Evolutionary conservation across 768 basidiomycete species (phyloP).

Genomic region (Suillus fuscotomentosus): DNA sequence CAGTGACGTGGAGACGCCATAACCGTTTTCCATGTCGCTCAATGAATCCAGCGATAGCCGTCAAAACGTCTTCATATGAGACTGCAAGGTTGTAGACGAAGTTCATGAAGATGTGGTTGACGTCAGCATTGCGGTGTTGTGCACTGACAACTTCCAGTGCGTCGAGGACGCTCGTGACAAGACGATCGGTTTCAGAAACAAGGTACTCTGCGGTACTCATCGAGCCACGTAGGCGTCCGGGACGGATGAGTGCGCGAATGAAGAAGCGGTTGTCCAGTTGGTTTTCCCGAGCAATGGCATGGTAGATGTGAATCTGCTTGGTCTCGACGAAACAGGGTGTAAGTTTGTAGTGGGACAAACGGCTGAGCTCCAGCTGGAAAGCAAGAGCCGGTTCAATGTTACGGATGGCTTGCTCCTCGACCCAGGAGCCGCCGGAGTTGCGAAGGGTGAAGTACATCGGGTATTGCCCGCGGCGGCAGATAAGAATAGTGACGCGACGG

Average conservation of each 20-base stretch:
- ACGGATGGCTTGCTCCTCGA: slow-evolving; percentile 93
- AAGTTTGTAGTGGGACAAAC: slow-evolving; percentile 95
- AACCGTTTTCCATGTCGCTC: slow-evolving; percentile 97
- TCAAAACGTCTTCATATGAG: slow-evolving; percentile 93
- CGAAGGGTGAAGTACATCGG: slow-evolving; percentile 94
- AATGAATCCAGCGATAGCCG: slow-evolving; percentile 98
- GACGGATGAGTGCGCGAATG: slow-evolving; percentile 93
- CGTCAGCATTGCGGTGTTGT: slow-evolving; percentile 88
- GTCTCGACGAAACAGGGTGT: slow-evolving; percentile 95
- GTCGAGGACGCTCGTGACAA: slow-evolving; percentile 92
- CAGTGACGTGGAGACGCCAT: slow-evolving; percentile 97
- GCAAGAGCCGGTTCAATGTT: slow-evolving; percentile 98
- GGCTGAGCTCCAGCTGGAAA: slow-evolving; percentile 95
- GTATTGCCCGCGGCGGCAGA: slow-evolving; percentile 90
- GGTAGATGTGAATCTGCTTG: slow-evolving; percentile 98
- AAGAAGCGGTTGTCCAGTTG: slow-evolving; percentile 98
- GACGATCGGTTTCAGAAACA: slow-evolving; percentile 96
- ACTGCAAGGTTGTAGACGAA: slow-evolving; percentile 97
- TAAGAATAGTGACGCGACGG: slow-evolving; percentile 87
- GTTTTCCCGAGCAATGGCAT: slow-evolving; percentile 92
- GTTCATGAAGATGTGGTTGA: slow-evolving; percentile 99
- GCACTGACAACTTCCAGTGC: slow-evolving; percentile 92
- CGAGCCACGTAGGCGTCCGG: slow-evolving; percentile 86
- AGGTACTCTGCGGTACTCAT: slow-evolving; percentile 98
- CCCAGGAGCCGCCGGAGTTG: slow-evolving; percentile 71